phyloP scores from a whole-genome alignment of 73 alveolate species.

The Paramecium biaurelia region DNA sequence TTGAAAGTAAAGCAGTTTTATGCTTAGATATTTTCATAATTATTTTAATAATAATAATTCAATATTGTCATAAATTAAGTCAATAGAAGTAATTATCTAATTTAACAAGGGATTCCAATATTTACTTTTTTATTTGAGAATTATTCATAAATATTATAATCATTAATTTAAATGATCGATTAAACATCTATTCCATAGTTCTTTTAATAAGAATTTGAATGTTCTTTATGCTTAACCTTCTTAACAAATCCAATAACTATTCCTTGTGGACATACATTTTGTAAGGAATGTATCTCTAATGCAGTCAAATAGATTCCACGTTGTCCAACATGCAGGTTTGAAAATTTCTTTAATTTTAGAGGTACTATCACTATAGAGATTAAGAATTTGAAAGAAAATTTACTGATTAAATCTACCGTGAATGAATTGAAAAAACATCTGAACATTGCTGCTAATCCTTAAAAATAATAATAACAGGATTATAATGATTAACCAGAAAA shows the following conservation, averaged over 20 bases:
- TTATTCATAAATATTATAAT: neutral
- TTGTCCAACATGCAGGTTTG: slow-evolving; percentile 19
- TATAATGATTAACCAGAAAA: neutral
- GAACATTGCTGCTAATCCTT: neutral
- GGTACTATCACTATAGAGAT: neutral
- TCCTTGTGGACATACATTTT: slow-evolving; percentile 25
- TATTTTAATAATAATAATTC: neutral
- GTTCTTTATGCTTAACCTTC: neutral
- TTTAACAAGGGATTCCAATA: neutral
- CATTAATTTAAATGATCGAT: neutral
- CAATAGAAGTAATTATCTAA: neutral
- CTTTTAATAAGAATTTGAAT: neutral
- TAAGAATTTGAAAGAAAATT: neutral
- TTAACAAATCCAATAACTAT: neutral
- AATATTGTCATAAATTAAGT: neutral
- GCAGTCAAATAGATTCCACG: neutral
- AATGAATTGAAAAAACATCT: neutral
- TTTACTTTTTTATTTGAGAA: neutral
- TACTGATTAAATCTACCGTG: neutral
- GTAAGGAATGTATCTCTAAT: neutral
- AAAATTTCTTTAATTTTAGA: neutral
- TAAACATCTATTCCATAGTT: neutral
- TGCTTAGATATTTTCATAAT: neutral
- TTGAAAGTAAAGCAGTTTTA: neutral
- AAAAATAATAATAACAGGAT: neutral